Evolutionary conservation across 2,329 filamentous ascomycete species (phyloP).

Genomic region (Rhinocladiella mackenziei): DNA sequence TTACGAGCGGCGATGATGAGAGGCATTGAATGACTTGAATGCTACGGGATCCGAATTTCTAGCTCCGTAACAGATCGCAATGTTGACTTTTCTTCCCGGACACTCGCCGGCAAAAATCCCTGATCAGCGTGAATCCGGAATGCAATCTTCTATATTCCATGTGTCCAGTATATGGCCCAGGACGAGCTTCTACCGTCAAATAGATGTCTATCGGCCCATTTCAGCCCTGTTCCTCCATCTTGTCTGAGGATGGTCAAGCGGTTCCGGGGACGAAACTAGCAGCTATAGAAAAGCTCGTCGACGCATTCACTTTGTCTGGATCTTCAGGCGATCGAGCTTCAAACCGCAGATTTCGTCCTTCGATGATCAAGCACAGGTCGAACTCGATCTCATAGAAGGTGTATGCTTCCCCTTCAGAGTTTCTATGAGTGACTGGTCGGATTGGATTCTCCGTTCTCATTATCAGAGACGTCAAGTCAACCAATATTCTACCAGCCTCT

Average conservation of each 20-base stretch:
- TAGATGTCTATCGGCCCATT: not conserved
- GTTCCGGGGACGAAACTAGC: constrained; percentile 10
- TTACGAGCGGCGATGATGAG: too few species aligned
- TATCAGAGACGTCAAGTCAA: constrained; percentile 31
- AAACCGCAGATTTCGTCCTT: constrained; percentile 31
- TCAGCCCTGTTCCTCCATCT: not conserved
- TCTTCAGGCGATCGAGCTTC: constrained; percentile 22
- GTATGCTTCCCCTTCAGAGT: constrained; percentile 15
- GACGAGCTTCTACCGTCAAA: too few species aligned
- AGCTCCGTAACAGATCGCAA: too few species aligned
- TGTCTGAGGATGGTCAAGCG: not conserved
- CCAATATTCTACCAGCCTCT: constrained; percentile 29
- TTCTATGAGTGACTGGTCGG: constrained; percentile 11
- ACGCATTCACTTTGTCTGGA: not conserved
- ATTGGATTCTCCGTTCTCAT: constrained; percentile 21
- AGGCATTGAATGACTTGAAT: too few species aligned
- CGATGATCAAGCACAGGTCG: constrained; percentile 30
- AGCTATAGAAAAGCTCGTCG: constrained; percentile 4
- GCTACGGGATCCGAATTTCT: too few species aligned
- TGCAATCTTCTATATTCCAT: too few species aligned
- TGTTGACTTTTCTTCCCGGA: too few species aligned
- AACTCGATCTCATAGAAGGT: constrained; percentile 23
- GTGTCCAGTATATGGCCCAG: too few species aligned
- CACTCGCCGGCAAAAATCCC: too few species aligned
- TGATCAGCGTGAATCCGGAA: too few species aligned